Evolutionary conservation across 345 rosid species (phyloP).

Genomic region (Gossypium australe): DNA sequence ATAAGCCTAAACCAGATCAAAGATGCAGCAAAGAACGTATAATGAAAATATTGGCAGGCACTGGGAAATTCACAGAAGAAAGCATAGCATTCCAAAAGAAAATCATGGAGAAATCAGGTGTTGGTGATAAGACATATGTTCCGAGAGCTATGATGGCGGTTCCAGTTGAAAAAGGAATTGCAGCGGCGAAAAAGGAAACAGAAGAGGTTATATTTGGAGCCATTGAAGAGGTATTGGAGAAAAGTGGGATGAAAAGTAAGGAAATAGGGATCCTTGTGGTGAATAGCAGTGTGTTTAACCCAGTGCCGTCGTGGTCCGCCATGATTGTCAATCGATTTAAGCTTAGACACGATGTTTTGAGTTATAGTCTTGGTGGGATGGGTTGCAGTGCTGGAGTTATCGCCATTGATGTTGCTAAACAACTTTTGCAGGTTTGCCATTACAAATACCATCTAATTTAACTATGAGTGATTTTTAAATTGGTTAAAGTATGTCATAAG

Average conservation of each 20-base stretch:
- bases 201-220: constrained; percentile 45
- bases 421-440: constrained; percentile 43
- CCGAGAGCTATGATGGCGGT: constrained; percentile 55
- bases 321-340: constrained; percentile 41
- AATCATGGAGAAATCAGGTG: constrained; percentile 70
- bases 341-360: constrained; percentile 36
- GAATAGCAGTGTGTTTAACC: constrained; percentile 42
- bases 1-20: not conserved
- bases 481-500: too few species aligned
- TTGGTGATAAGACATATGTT: constrained; percentile 69
- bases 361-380: constrained; percentile 54
- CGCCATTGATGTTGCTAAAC: constrained; percentile 53
- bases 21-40: not conserved
- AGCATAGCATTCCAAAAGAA: constrained; percentile 29
- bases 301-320: constrained; percentile 44
- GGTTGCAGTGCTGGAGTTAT: constrained; percentile 55
- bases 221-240: constrained; percentile 11
- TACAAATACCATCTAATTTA: not conserved
- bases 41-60: not conserved
- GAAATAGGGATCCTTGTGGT: constrained; percentile 46
- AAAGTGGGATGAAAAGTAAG: constrained; percentile 33
- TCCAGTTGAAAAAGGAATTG: constrained; percentile 15
- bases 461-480: too few species aligned
- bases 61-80: not conserved
- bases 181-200: constrained; percentile 36